Conservation (phyloP, 2,329 filamentous ascomycete species). For the Pezicula radicicola region DNA sequence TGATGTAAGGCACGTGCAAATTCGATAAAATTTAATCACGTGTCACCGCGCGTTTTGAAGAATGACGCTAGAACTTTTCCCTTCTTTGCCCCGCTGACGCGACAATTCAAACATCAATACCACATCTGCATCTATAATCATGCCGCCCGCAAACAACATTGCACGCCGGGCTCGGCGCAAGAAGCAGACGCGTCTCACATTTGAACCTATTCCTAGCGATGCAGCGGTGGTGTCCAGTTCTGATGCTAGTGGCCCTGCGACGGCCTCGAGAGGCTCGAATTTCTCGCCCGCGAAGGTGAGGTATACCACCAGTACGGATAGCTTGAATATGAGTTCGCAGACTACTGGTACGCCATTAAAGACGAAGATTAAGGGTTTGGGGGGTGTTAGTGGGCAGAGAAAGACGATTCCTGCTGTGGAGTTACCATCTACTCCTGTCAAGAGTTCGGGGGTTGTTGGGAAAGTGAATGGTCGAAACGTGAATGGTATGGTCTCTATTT, state of each 20-base stretch:
- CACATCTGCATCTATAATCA: background rate
- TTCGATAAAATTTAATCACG: no score
- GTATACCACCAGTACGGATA: conserved; percentile 10
- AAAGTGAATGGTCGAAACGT: background rate
- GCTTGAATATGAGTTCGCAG: background rate
- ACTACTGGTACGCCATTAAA: conserved; percentile 7
- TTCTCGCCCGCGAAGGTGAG: conserved; percentile 21
- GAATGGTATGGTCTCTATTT: background rate
- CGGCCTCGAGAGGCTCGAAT: no score
- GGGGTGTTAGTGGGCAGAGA: background rate
- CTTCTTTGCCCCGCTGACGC: no score
- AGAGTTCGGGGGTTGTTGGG: conserved; percentile 10
- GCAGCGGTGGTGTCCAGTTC: conserved; percentile 6
- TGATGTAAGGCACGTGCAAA: no score
- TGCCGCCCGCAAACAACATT: conserved; percentile 10
- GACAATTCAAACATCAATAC: no score
- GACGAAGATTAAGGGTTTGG: background rate
- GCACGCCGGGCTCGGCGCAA: conserved; percentile 19
- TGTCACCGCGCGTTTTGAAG: no score
- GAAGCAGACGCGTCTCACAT: conserved; percentile 24
- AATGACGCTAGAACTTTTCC: no score
- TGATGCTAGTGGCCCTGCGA: background rate
- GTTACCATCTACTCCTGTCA: conserved; percentile 14
- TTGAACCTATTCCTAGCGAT: conserved; percentile 15
- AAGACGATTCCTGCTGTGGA: background rate